These are phyloP conservation scores for Septoria linicola DNA, from an alignment of 2,329 filamentous ascomycete species.

Conservation along the genomic window DNA sequence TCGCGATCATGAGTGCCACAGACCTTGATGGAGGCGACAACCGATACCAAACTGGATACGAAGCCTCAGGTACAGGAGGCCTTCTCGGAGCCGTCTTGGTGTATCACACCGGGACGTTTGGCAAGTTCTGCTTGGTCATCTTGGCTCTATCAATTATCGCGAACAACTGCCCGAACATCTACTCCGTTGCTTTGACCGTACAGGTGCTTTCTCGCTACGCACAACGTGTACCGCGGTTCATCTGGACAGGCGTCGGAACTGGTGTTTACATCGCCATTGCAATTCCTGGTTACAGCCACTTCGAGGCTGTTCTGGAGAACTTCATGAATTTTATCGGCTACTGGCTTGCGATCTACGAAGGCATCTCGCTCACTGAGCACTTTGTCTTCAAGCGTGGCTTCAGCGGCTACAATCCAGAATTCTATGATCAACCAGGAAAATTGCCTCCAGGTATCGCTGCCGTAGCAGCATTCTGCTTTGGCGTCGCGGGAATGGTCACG, in stretches of 20 bases:
- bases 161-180: conserved; percentile 53
- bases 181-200: conserved; percentile 65
- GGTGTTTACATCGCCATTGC: conserved; percentile 66
- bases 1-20: conserved; percentile 67
- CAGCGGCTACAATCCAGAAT: conserved; percentile 56
- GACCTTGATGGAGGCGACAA: conserved; percentile 54
- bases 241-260: conserved; percentile 64
- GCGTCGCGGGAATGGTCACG: conserved; percentile 63
- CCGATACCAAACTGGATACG: conserved; percentile 57
- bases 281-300: conserved; percentile 67
- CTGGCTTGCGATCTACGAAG: conserved; percentile 73
- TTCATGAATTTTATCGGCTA: conserved; percentile 65
- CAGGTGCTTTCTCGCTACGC: conserved; percentile 63
- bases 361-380: conserved; percentile 65
- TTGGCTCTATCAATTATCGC: conserved; percentile 47
- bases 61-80: conserved; percentile 61
- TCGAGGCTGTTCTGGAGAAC: conserved; percentile 64
- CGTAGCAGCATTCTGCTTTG: conserved; percentile 61
- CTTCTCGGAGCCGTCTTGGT: conserved; percentile 65
- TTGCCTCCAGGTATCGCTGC: conserved; percentile 66
- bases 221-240: conserved; percentile 63
- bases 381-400: conserved; percentile 66
- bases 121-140: conserved; percentile 63
- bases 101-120: conserved; percentile 64
- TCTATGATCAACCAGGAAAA: conserved; percentile 57